A percentile compares a stretch with the other conserved stretches of the same genome.
These are phyloP conservation scores for Kodamaea hsintzibuensis DNA, from an alignment of 805 yeast species.

Conservation along the genomic window DNA sequence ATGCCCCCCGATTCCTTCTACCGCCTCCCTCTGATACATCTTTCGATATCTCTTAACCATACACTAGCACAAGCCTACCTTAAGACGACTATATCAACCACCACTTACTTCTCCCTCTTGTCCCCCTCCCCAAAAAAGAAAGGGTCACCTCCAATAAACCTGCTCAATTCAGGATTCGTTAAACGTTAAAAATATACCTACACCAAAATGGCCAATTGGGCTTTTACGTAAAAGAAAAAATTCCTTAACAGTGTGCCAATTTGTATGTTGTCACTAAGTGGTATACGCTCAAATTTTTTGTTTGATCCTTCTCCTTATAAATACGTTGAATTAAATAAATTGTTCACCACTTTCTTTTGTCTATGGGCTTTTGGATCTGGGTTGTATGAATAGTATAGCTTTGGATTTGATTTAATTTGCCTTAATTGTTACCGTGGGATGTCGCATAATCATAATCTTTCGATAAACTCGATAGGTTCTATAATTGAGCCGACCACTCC, in stretches of 20 bases:
- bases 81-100: too few species aligned
- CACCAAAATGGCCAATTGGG: slow-evolving; percentile 1
- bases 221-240: neutral
- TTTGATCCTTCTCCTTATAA: slow-evolving; percentile 4
- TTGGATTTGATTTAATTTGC: neutral
- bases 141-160: slow-evolving; percentile 1
- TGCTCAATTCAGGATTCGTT: slow-evolving; percentile 9
- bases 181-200: neutral
- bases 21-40: too few species aligned
- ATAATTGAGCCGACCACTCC: slow-evolving; percentile 56
- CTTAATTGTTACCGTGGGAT: neutral
- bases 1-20: too few species aligned
- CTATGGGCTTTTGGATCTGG: neutral
- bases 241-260: neutral
- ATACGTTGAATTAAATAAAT: neutral
- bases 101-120: too few species aligned
- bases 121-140: slow-evolving; percentile 1
- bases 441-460: slow-evolving; percentile 36
- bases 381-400: neutral
- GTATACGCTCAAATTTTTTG: slow-evolving; percentile 1
- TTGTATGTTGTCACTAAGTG: neutral
- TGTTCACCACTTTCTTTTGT: neutral
- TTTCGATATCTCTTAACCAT: too few species aligned
- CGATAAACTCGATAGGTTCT: slow-evolving; percentile 45
- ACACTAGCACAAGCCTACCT: neutral